Conservation (phyloP, 441 rosid species). For the Sinapis alba region DNA sequence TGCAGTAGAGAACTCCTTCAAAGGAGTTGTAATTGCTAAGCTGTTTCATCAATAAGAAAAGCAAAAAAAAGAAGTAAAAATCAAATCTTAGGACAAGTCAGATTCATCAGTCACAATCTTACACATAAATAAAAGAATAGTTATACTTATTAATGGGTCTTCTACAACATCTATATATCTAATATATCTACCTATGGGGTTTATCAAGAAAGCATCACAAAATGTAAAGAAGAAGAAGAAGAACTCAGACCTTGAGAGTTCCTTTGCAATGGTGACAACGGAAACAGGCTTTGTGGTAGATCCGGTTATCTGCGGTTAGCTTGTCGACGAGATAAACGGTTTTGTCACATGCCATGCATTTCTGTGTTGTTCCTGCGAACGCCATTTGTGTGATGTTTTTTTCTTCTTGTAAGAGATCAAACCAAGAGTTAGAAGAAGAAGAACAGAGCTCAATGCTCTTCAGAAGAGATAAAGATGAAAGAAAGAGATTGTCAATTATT, state of each 20-base stretch:
- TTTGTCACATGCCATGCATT: conserved; percentile 98
- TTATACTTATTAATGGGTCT: conserved; percentile 5
- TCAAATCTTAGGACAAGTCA: not conserved
- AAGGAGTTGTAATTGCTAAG: conserved; percentile 95
- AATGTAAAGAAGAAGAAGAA: not conserved
- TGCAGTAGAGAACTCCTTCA: conserved; percentile 95
- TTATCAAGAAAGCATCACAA: conserved; percentile 5
- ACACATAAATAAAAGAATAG: not conserved
- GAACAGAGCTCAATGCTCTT: not conserved
- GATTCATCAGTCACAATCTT: conserved; percentile 5
- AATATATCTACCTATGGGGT: conserved; percentile 24
- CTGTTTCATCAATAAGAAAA: conserved; percentile 50
- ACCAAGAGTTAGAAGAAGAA: conserved; percentile 11
- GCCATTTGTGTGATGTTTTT: conserved; percentile 55
- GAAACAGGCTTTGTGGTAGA: conserved; percentile 95
- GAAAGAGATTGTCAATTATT: conserved; percentile 37
- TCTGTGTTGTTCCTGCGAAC: conserved; percentile 98
- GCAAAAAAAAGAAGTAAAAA: too few species aligned
- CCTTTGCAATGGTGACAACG: conserved; percentile 99
- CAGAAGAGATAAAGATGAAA: conserved; percentile 17
- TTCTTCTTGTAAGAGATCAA: conserved; percentile 22
- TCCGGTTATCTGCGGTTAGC: conserved; percentile 90
- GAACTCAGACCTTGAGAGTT: conserved; percentile 76
- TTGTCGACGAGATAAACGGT: conserved; percentile 94
- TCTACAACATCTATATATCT: not conserved